phyloP scores from a whole-genome alignment of 306 rosid species.

The Vigna trinervia region DNA sequence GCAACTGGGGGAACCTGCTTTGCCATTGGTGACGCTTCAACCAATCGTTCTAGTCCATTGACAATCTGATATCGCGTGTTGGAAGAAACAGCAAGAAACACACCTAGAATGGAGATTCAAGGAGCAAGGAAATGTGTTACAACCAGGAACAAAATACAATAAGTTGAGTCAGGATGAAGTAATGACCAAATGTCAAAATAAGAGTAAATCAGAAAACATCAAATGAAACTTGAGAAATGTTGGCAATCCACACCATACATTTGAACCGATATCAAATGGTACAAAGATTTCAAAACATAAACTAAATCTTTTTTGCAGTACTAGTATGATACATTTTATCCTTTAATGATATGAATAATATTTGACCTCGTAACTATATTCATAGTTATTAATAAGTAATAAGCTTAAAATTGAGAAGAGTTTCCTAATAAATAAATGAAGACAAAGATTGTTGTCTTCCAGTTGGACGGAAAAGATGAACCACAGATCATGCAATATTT shows the following conservation, averaged over 20 bases:
- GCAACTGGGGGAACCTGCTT: slow-evolving; percentile 85
- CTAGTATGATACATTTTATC: not conserved
- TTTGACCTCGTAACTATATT: not conserved
- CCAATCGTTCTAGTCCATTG: slow-evolving; percentile 86
- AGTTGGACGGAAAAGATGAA: not conserved
- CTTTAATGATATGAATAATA: not conserved
- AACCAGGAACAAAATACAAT: not conserved
- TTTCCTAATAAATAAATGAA: slow-evolving; percentile 26
- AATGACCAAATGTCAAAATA: not conserved
- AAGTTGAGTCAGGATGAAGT: not conserved
- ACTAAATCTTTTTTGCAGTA: not conserved
- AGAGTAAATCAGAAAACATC: not conserved
- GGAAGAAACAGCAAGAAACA: slow-evolving; percentile 86
- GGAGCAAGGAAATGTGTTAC: not conserved
- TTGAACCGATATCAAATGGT: not conserved
- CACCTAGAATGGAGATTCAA: slow-evolving; percentile 59
- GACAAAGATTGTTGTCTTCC: slow-evolving; percentile 11
- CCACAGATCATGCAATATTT: slow-evolving; percentile 27
- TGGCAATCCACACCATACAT: not conserved
- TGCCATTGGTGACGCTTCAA: slow-evolving; percentile 81
- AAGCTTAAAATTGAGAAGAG: slow-evolving; percentile 21
- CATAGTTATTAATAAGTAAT: not conserved
- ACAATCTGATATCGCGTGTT: slow-evolving; percentile 87
- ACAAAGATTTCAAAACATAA: not conserved
- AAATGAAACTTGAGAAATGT: slow-evolving; percentile 21